These are phyloP conservation scores for Cyberlindnera suaveolens DNA, from an alignment of 805 yeast genomes.

Conservation along the genomic window DNA sequence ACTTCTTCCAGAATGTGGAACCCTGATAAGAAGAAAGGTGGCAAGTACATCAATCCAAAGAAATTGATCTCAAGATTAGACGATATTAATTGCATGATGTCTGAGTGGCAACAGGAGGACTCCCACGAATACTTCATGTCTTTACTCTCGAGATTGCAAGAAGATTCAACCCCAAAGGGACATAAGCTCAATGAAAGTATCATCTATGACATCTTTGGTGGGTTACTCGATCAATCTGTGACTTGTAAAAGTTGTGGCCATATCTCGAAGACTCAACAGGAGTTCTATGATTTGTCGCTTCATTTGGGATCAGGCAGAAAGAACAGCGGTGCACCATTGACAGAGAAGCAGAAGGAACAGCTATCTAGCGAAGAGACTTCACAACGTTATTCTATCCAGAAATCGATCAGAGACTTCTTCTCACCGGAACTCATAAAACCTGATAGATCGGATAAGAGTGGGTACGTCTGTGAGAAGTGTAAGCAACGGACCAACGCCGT, in stretches of 20 bases:
- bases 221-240: constrained; percentile 76
- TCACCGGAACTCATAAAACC: constrained; percentile 70
- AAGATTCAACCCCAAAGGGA: constrained; percentile 90
- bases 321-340: constrained; percentile 11
- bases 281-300: constrained; percentile 85
- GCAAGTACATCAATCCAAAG: constrained; percentile 65
- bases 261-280: constrained; percentile 83
- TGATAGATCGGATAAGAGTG: constrained; percentile 62
- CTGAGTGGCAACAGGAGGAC: constrained; percentile 97
- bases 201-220: constrained; percentile 91
- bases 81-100: constrained; percentile 93
- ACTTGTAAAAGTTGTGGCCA: constrained; percentile 80
- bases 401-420: constrained; percentile 76
- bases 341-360: constrained; percentile 3
- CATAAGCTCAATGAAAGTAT: constrained; percentile 73
- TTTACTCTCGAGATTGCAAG: constrained; percentile 78
- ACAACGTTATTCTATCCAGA: constrained; percentile 58
- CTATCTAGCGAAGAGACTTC: constrained; percentile 12
- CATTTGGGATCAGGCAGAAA: constrained; percentile 41
- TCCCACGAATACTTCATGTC: constrained; percentile 97
- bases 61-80: constrained; percentile 62
- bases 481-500: constrained; percentile 68
- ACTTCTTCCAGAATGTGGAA: constrained; percentile 67
- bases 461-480: constrained; percentile 87
- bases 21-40: constrained; percentile 30